These are phyloP conservation scores for Thymus quinquecostatus DNA, from an alignment of 257 asterid genomes.

Conservation along the genomic window DNA sequence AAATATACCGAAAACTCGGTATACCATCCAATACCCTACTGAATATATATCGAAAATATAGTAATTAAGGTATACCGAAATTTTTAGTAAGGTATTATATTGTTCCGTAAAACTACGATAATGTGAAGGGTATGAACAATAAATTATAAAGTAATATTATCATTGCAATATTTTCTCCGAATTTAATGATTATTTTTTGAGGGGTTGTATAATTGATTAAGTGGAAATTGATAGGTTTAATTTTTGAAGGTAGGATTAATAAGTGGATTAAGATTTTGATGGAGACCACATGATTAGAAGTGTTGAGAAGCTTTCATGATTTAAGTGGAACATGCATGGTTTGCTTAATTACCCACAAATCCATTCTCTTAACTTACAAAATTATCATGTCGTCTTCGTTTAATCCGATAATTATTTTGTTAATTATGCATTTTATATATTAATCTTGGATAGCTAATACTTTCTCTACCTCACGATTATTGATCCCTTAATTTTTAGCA, in stretches of 20 bases:
- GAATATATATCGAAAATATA: too few species aligned
- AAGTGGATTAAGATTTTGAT: conserved; percentile 20
- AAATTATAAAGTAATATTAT: too few species aligned
- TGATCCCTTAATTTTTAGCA: too few species aligned
- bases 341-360: conserved; percentile 20
- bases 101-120: too few species aligned
- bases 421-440: too few species aligned
- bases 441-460: too few species aligned
- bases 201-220: neutral
- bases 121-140: too few species aligned
- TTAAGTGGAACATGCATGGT: conserved; percentile 36
- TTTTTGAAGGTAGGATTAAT: neutral
- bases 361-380: conserved; percentile 12
- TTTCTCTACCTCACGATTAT: too few species aligned
- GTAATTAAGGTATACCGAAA: too few species aligned
- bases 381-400: neutral
- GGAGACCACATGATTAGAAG: conserved; percentile 28
- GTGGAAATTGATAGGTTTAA: neutral
- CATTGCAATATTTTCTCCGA: neutral
- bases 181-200: neutral
- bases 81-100: too few species aligned
- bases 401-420: neutral
- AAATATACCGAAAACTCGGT: neutral
- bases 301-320: conserved; percentile 18
- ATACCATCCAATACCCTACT: too few species aligned